Evolutionary conservation across 2,329 filamentous ascomycete genomes (phyloP).

Genomic region (Fusarium drepaniforme): DNA sequence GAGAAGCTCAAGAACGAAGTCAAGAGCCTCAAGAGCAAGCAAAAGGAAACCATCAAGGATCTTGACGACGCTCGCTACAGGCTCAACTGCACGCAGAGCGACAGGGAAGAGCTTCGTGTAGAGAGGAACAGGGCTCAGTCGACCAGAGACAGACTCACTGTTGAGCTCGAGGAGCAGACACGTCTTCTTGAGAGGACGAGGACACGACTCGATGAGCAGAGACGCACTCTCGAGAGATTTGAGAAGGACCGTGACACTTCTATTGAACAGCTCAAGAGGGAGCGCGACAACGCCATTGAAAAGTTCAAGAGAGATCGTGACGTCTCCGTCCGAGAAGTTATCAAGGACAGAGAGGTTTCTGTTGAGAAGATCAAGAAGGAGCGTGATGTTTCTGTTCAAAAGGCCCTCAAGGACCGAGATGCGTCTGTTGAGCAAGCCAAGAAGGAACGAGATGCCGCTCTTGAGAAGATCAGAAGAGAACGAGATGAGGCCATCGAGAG

Average conservation of each 20-base stretch:
- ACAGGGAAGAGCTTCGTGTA: constrained; percentile 42
- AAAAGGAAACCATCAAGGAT: constrained; percentile 39
- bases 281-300: constrained; percentile 30
- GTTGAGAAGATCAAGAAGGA: constrained; percentile 12
- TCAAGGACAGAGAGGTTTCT: neutral
- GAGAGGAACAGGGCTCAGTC: constrained; percentile 42
- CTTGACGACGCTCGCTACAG: constrained; percentile 40
- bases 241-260: constrained; percentile 35
- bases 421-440: neutral
- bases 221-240: constrained; percentile 34
- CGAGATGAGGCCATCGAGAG: constrained; percentile 18
- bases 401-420: constrained; percentile 11
- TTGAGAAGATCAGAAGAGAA: neutral
- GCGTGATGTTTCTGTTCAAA: neutral
- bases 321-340: neutral
- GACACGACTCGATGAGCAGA: constrained; percentile 35
- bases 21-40: constrained; percentile 34
- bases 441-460: neutral
- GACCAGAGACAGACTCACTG: constrained; percentile 35
- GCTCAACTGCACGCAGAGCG: constrained; percentile 39
- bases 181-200: constrained; percentile 30
- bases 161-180: constrained; percentile 35
- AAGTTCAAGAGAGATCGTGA: constrained; percentile 36
- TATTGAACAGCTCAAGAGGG: constrained; percentile 34
- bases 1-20: constrained; percentile 41